phyloP scores from a whole-genome alignment of 2,329 filamentous ascomycete genomes.

The Aureobasidium uvarum region DNA sequence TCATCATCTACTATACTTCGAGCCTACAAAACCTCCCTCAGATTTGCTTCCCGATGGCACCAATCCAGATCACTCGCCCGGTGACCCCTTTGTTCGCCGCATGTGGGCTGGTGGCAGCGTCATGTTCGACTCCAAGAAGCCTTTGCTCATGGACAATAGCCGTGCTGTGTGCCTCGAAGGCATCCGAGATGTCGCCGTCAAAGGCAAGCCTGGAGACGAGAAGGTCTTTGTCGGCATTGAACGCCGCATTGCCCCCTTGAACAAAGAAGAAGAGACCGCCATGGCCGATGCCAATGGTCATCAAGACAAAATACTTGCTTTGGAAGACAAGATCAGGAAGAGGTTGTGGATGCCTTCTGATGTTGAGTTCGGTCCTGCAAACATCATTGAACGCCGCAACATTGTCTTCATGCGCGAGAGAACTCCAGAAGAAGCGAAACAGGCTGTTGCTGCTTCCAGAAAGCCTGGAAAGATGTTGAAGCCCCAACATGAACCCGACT shows the following conservation, averaged over 20 bases:
- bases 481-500: slow-evolving; percentile 53
- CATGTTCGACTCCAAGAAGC: slow-evolving; percentile 47
- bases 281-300: slow-evolving; percentile 32
- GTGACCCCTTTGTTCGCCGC: slow-evolving; percentile 66
- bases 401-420: slow-evolving; percentile 62
- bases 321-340: slow-evolving; percentile 40
- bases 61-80: slow-evolving; percentile 74
- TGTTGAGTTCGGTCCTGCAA: slow-evolving; percentile 44
- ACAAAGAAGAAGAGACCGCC: slow-evolving; percentile 34
- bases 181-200: slow-evolving; percentile 50
- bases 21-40: slow-evolving; percentile 61
- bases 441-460: slow-evolving; percentile 35
- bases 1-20: slow-evolving; percentile 87
- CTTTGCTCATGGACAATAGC: slow-evolving; percentile 37
- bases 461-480: slow-evolving; percentile 41
- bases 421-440: slow-evolving; percentile 41
- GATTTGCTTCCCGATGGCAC: slow-evolving; percentile 77
- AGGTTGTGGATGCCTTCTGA: slow-evolving; percentile 48
- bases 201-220: slow-evolving; percentile 51
- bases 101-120: slow-evolving; percentile 88
- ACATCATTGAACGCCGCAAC: slow-evolving; percentile 58
- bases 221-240: slow-evolving; percentile 63
- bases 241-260: slow-evolving; percentile 47
- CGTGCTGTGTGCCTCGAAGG: slow-evolving; percentile 50
- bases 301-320: slow-evolving; percentile 1